These are phyloP conservation scores for Limtongozyma cylindracea DNA, from an alignment of 805 yeast genomes.

Conservation along the genomic window DNA sequence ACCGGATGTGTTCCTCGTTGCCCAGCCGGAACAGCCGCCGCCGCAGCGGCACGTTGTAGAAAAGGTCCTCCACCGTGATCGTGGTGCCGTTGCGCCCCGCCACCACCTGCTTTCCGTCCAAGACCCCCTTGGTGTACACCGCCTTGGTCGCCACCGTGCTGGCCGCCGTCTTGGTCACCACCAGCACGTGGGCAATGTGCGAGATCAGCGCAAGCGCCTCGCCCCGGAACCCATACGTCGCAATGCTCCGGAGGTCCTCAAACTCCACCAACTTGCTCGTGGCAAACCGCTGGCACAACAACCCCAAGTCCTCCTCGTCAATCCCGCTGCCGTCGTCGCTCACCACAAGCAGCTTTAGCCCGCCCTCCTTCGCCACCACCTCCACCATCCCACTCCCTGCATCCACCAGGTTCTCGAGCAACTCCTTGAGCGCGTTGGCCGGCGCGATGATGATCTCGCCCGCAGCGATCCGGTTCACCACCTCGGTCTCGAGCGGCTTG, in stretches of 20 bases:
- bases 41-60: constrained; percentile 71
- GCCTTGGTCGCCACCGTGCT: constrained; percentile 51
- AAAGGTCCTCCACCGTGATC: constrained; percentile 65
- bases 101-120: constrained; percentile 36
- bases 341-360: constrained; percentile 63
- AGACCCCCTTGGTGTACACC: constrained; percentile 38
- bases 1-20: constrained; percentile 50
- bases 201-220: constrained; percentile 92
- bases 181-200: constrained; percentile 63
- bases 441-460: constrained; percentile 93
- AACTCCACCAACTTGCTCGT: constrained; percentile 61
- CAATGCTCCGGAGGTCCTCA: constrained; percentile 46
- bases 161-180: constrained; percentile 41
- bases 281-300: constrained; percentile 80
- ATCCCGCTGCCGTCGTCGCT: constrained; percentile 84
- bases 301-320: constrained; percentile 35
- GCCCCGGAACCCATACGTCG: constrained; percentile 87
- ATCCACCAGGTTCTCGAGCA: constrained; percentile 81
- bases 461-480: constrained; percentile 84
- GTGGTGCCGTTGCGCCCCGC: constrained; percentile 86
- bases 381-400: constrained; percentile 59
- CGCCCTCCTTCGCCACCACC: constrained; percentile 75
- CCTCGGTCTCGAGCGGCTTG: constrained; percentile 32
- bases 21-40: constrained; percentile 35
- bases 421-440: constrained; percentile 79